These are phyloP conservation scores for Macadamia tetraphylla DNA, from an alignment of 164 flowering plant genomes.

Conservation along the genomic window DNA sequence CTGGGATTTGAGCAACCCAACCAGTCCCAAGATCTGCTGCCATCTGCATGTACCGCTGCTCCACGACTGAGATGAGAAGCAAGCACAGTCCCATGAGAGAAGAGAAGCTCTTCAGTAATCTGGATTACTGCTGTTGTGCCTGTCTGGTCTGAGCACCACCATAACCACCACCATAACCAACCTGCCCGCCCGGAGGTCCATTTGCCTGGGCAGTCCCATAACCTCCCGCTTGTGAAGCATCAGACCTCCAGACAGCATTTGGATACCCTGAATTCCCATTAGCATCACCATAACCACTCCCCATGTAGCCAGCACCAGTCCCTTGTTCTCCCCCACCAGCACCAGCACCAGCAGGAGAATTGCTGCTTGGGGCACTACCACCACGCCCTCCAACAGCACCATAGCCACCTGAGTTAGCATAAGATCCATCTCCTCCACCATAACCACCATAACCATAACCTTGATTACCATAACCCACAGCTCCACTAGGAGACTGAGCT, in stretches of 20 bases:
- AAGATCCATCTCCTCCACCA: slow-evolving; percentile 70
- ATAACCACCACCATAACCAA: slow-evolving; percentile 69
- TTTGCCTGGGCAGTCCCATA: slow-evolving; percentile 48
- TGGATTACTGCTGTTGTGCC: slow-evolving; percentile 61
- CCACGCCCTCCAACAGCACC: slow-evolving; percentile 57
- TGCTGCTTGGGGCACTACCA: slow-evolving; percentile 42
- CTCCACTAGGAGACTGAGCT: slow-evolving; percentile 78
- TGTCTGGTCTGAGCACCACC: slow-evolving; percentile 57
- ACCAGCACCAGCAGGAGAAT: slow-evolving; percentile 27
- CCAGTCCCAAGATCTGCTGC: slow-evolving; percentile 40
- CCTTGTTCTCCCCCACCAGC: slow-evolving; percentile 31
- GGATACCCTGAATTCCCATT: slow-evolving; percentile 55
- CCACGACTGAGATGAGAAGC: slow-evolving; percentile 15
- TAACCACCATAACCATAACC: slow-evolving; percentile 81
- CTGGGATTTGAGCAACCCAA: slow-evolving; percentile 53
- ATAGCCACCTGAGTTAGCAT: slow-evolving; percentile 52
- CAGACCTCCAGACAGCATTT: slow-evolving; percentile 63
- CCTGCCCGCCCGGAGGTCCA: slow-evolving; percentile 52
- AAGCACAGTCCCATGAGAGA: slow-evolving; percentile 10
- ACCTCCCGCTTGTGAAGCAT: slow-evolving; percentile 56
- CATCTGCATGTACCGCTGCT: slow-evolving; percentile 25
- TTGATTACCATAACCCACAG: slow-evolving; percentile 65
- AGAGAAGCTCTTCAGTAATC: slow-evolving; percentile 2
- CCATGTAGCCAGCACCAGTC: slow-evolving; percentile 53
- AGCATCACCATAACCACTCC: slow-evolving; percentile 61